Evolutionary conservation across 2,329 filamentous ascomycete genomes (phyloP).

Genomic region (Trichoderma simmonsii): DNA sequence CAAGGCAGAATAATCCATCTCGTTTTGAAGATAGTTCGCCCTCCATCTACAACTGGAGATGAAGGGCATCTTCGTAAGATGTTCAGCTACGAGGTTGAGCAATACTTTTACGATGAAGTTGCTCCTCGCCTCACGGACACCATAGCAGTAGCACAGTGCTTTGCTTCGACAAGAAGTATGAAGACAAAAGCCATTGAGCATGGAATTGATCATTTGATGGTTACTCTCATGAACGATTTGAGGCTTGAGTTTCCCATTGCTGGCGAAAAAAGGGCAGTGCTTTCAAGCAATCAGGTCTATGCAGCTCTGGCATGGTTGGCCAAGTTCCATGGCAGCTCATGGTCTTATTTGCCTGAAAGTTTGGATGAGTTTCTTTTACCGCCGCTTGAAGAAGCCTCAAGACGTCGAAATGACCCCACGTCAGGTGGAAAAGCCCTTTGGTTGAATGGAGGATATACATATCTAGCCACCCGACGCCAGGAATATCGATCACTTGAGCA

Average conservation of each 20-base stretch:
- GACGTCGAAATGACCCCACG: constrained; percentile 22
- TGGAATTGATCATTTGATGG: constrained; percentile 41
- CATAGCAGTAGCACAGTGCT: constrained; percentile 48
- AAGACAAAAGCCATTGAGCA: constrained; percentile 24
- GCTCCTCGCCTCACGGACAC: constrained; percentile 45
- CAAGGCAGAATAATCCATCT: constrained; percentile 35
- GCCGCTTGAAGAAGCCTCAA: constrained; percentile 52
- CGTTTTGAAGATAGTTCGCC: constrained; percentile 60
- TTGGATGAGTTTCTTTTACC: constrained; percentile 45
- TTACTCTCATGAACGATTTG: constrained; percentile 58
- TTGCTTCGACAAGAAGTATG: constrained; percentile 42
- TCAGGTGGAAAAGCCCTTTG: constrained; percentile 41
- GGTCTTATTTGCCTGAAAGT: constrained; percentile 34
- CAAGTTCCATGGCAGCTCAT: constrained; percentile 56
- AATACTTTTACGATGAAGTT: constrained; percentile 60
- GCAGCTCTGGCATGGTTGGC: constrained; percentile 62
- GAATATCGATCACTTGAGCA: constrained; percentile 51
- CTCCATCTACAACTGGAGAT: constrained; percentile 43
- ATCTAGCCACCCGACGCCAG: constrained; percentile 58
- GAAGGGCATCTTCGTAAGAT: constrained; percentile 65
- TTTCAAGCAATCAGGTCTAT: constrained; percentile 47
- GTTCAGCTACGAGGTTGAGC: constrained; percentile 64
- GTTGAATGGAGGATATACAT: constrained; percentile 68
- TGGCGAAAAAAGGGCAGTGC: constrained; percentile 49
- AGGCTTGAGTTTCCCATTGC: constrained; percentile 51